A percentile compares a stretch with the other conserved stretches of the same genome.
These are phyloP conservation scores for Debaryomyces coudertii DNA, from an alignment of 1,139 yeast species.

Conservation along the genomic window DNA sequence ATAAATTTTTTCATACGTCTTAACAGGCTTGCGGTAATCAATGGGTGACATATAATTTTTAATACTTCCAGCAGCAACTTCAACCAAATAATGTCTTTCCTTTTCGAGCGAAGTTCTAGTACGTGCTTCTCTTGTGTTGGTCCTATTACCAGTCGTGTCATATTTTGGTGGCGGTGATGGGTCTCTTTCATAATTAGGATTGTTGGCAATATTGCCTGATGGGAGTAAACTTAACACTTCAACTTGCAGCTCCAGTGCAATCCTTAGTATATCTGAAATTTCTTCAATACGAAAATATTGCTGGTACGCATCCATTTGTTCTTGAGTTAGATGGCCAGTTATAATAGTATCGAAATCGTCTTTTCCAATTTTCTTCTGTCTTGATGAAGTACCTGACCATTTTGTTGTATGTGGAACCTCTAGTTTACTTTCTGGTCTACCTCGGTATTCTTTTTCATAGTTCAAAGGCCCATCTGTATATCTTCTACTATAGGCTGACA, in stretches of 20 bases:
- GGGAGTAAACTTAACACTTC: conserved; percentile 45
- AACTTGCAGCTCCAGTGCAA: conserved; percentile 55
- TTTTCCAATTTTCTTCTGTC: conserved; percentile 35
- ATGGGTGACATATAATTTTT: conserved; percentile 84
- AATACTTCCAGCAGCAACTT: conserved; percentile 67
- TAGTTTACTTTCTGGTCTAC: conserved; percentile 9
- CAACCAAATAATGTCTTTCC: conserved; percentile 79
- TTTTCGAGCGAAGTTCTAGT: conserved; percentile 64
- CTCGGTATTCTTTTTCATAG: conserved; percentile 9
- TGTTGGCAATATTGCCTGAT: conserved; percentile 29
- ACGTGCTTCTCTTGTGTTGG: conserved; percentile 79
- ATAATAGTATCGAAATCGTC: conserved; percentile 43
- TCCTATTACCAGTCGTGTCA: conserved; percentile 79
- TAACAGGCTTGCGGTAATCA: conserved; percentile 72
- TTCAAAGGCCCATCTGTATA: conserved; percentile 9
- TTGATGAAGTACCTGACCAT: conserved; percentile 49
- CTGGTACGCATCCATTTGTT: conserved; percentile 84
- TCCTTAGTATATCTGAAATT: conserved; percentile 48
- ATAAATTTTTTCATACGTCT: conserved; percentile 77
- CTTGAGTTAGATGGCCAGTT: conserved; percentile 68
- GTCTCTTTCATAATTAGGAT: conserved; percentile 51
- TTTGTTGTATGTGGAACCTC: conserved; percentile 27
- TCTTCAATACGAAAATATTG: conserved; percentile 78
- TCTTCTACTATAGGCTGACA: conserved; percentile 14
- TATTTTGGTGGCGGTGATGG: conserved; percentile 95